A percentile compares a stretch with the other conserved stretches of the same genome.
phyloP scores from a whole-genome alignment of 768 basidiomycete genomes.

The Lactarius pseudohatsudake region DNA sequence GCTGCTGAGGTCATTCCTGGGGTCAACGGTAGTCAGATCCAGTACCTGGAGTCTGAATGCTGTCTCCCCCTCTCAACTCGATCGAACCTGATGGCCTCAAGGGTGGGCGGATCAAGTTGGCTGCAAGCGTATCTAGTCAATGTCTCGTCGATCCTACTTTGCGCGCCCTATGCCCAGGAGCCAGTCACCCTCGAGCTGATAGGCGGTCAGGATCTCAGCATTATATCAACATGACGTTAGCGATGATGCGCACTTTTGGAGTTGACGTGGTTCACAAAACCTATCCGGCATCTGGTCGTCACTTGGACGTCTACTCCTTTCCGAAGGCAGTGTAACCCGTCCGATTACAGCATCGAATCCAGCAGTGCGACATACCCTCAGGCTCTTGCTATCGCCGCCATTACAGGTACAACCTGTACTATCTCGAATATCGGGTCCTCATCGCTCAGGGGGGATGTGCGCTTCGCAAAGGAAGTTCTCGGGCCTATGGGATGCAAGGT shows the following conservation, averaged over 20 bases:
- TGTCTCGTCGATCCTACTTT: slow-evolving; percentile 94
- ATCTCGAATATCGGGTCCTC: slow-evolving; percentile 87
- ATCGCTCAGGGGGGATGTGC: too few relatives aligned
- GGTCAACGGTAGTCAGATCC: too few relatives aligned
- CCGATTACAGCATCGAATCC: slow-evolving; percentile 84
- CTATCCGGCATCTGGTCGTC: slow-evolving; percentile 58
- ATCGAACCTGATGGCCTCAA: too few relatives aligned
- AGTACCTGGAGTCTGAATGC: too few relatives aligned
- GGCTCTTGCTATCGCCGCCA: slow-evolving; percentile 83
- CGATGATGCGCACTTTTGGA: slow-evolving; percentile 96
- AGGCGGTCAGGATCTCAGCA: slow-evolving; percentile 94
- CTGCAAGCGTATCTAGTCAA: too few relatives aligned
- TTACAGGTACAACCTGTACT: slow-evolving; percentile 95
- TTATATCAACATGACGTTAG: slow-evolving; percentile 99
- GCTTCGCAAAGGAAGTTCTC: too few relatives aligned
- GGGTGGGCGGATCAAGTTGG: too few relatives aligned
- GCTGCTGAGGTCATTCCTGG: too few relatives aligned
- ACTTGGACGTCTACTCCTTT: slow-evolving; percentile 82
- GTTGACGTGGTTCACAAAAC: slow-evolving; percentile 66
- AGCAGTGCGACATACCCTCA: slow-evolving; percentile 92
- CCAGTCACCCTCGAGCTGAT: slow-evolving; percentile 86
- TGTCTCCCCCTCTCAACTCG: too few relatives aligned
- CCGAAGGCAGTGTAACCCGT: slow-evolving; percentile 81
- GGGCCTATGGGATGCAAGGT: too few relatives aligned
- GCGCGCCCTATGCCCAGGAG: slow-evolving; percentile 87